A percentile compares a stretch with the other conserved stretches of the same genome.
Evolutionary conservation across 768 basidiomycete genomes (phyloP).

Genomic region (Galerina marginata): DNA sequence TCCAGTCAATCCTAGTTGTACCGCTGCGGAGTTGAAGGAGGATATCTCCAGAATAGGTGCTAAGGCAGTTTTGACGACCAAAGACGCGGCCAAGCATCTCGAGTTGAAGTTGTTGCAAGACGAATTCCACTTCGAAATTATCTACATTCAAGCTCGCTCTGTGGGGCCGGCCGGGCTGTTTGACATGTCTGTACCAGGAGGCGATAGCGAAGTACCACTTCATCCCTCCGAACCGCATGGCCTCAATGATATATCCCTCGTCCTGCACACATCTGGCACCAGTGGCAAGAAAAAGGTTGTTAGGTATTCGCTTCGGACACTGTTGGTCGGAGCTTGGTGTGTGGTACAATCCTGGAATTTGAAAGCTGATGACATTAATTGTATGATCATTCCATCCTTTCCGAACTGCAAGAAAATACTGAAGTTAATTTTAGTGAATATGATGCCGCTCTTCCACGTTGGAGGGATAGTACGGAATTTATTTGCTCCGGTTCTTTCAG

Average conservation of each 20-base stretch:
- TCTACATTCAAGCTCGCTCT: slow-evolving; percentile 38
- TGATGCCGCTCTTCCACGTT: slow-evolving; percentile 67
- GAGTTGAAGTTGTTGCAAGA: slow-evolving; percentile 36
- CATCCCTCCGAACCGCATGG: slow-evolving; percentile 37
- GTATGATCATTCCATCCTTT: slow-evolving; percentile 31
- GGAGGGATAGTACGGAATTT: slow-evolving; percentile 66
- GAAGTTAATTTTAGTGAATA: slow-evolving; percentile 36
- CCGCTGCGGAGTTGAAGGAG: slow-evolving; percentile 46
- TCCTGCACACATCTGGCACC: slow-evolving; percentile 66
- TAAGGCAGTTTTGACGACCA: slow-evolving; percentile 47
- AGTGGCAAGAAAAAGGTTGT: slow-evolving; percentile 61
- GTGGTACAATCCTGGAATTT: slow-evolving; percentile 51
- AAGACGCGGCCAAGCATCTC: slow-evolving; percentile 44
- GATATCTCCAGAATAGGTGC: slow-evolving; percentile 45
- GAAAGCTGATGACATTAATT: slow-evolving; percentile 46
- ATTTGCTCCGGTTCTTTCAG: slow-evolving; percentile 60
- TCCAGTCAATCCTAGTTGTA: slow-evolving; percentile 53
- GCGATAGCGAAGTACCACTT: slow-evolving; percentile 9
- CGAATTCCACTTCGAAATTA: slow-evolving; percentile 44
- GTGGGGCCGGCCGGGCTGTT: slow-evolving; percentile 46
- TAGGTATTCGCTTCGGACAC: slow-evolving; percentile 45
- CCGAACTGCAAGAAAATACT: neutral
- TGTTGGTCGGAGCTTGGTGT: slow-evolving; percentile 50
- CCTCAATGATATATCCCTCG: slow-evolving; percentile 52
- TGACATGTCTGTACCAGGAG: slow-evolving; percentile 39